Evolutionary conservation across 148 eudicot genomes (phyloP).

Genomic region (Camellia japonica): DNA sequence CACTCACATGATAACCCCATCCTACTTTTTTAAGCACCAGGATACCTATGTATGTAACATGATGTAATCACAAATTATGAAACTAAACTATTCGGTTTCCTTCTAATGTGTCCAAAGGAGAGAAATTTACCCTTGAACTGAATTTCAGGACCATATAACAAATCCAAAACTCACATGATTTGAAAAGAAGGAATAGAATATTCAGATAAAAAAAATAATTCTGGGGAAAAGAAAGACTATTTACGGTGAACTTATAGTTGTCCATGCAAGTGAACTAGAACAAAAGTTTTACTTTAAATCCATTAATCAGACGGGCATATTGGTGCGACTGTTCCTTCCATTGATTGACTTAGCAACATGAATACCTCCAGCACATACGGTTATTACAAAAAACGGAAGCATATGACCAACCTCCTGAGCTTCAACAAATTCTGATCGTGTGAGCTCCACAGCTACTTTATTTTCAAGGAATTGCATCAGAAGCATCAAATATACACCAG

Average conservation of each 20-base stretch:
- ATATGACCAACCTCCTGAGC: conserved; percentile 86
- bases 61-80: not conserved
- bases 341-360: not conserved
- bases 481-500: conserved; percentile 89
- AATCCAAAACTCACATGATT: not conserved
- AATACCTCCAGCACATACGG: not conserved
- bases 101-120: not conserved
- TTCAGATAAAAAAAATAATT: not conserved
- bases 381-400: not conserved
- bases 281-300: not conserved
- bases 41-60: not conserved
- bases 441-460: conserved; percentile 93
- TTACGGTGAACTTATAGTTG: not conserved
- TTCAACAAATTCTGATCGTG: conserved; percentile 85
- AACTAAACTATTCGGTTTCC: not conserved
- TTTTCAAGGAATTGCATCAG: conserved; percentile 96
- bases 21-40: not conserved
- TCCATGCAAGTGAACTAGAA: not conserved
- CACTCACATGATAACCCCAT: not conserved
- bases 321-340: not conserved
- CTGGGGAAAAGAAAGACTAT: not conserved
- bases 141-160: not conserved
- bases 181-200: not conserved
- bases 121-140: not conserved
- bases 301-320: conserved; percentile 1